Percentiles rank a stretch among this genome's conserved stretches.
phyloP scores from a whole-genome alignment of 163 green algal species.

The Chloroidium sp. region DNA sequence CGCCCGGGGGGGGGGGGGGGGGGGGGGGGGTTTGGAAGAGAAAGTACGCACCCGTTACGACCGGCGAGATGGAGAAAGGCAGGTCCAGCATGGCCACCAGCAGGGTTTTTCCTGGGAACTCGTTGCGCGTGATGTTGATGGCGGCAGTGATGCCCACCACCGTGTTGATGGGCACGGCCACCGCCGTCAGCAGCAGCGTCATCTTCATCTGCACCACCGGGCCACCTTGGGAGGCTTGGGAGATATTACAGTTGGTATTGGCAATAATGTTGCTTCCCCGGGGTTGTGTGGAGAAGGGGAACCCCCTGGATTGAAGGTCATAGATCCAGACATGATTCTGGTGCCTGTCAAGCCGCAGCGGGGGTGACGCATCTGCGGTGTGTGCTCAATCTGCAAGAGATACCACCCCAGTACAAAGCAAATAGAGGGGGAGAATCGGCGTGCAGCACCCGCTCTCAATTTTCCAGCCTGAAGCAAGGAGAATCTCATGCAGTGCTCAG shows the following conservation, averaged over 20 bases:
- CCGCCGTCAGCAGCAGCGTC: constrained; percentile 55
- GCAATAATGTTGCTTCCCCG: background rate
- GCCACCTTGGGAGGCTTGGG: background rate
- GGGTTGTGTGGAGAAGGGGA: background rate
- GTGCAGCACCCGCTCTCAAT: too few relatives aligned
- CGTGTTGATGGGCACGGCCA: constrained; percentile 77
- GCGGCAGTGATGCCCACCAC: constrained; percentile 65
- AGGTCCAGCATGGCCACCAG: constrained; percentile 61
- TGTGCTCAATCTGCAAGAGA: too few relatives aligned
- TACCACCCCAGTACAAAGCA: too few relatives aligned
- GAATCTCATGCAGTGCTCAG: too few relatives aligned
- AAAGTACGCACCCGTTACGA: constrained; percentile 37
- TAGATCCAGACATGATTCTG: too few relatives aligned
- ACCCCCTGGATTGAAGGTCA: too few relatives aligned
- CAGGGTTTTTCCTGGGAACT: constrained; percentile 71
- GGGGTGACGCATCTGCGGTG: too few relatives aligned
- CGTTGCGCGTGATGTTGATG: constrained; percentile 65
- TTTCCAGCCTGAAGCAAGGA: too few relatives aligned
- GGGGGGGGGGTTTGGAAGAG: background rate
- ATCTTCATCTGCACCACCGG: constrained; percentile 43
- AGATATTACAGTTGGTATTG: background rate
- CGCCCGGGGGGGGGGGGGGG: too few relatives aligned
- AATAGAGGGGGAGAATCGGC: too few relatives aligned
- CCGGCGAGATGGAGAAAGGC: constrained; percentile 56
- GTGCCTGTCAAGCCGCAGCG: too few relatives aligned